Evolutionary conservation across 2,329 filamentous ascomycete genomes (phyloP), one percentile per base, ranked within the genome.

Genomic region (Magnaporthales sp.): DNA sequence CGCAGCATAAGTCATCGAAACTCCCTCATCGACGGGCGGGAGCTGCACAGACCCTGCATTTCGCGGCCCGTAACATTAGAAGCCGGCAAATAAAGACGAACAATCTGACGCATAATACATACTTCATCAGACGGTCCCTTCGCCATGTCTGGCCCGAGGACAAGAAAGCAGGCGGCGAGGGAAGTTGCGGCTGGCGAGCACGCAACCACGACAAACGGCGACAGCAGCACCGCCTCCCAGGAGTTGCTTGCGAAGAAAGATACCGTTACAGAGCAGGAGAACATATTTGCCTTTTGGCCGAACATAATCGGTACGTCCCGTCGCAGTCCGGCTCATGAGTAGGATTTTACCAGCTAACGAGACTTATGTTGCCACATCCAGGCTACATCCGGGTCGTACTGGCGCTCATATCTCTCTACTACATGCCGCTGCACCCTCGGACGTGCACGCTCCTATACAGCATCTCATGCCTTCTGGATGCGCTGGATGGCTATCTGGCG

Each of bases 341-440:
- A 26, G 5, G 46, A 54, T 24, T 13, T 51, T n/a, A 31, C 29
- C 32, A 19, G 62, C 54, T 31, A 24, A 51, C 54, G 22, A 58
- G 8, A 22, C 54, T 13, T 26, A 8, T 26, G n/a, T 58, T 26
- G 54, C 46, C 29, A 9, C 13, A 24, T 46, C 11, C 70, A 93
- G 91, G 91, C 71, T 94, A 94, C 78, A 84, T 80, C 67, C 89
- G 91, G 73, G 90, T 95, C 74, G 80, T 94, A 70, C 86, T 94
- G 71, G 93, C 93, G 72, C 81, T 97, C 73, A 92, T 91, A 63
- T 97, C 95, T 30, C 88, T 99, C 71, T 97, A 98, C 82, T 99
- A 97, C 83, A 99, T 99, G 95, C 94, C 95, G 65, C 87, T 98
- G 66, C 95, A 99, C 78, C 94, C 94, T n/a, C 90, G 94, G 73